Base-by-base conservation (phyloP, 2,329 filamentous ascomycete species). In the Trichophyton schoenleinii region DNA sequence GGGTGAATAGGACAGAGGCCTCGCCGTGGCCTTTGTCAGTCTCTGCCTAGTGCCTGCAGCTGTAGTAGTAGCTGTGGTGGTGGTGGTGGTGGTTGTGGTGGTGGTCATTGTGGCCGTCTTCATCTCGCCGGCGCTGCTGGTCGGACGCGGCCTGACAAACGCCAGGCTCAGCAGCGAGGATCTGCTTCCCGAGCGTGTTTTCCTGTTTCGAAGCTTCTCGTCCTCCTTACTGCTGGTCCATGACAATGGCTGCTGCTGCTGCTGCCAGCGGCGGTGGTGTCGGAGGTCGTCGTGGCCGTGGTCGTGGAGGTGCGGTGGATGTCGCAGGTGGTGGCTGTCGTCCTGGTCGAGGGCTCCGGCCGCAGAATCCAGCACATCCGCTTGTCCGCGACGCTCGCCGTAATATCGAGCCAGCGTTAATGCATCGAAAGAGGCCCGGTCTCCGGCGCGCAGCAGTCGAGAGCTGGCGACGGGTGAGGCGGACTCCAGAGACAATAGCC, bases 401-500 rank as follows among this genome's bases (percentile, higher is more conserved):
- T 28, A 53, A 53, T 53, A 28, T 34, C 49, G 31, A 7, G 49
- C 49, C 22, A 53, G 22, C 9, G 22, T 53, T 25, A 53, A 53
- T 15, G 49, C 49, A 53, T 53, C 49, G 49, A 25, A 53, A 13
- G 49, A 53, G 6, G 13, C n/a, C 28, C 49, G 55, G 22, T 31
- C 34, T 18, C 34, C 55, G 9, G 55, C 55, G 15, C 55, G 55
- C 20, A n/a, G 55, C 20, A n/a, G 20, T 15, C 38, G 55, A 58
- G 55, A 38, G 28, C n/a, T 18, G 11, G 31, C 20, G 28, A 31
- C 55, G 34, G 55, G 18, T 25, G 55, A 58, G 20, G 55, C 38
- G 31, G 55, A 58, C 18, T 38, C 55, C 31, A 58, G 28, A 58
- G 55, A 38, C 55, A 58, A 58, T 38, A 58, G 55, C 31, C 63